These are phyloP conservation scores for Aspergillus heteromorphus DNA, from an alignment of 495 filamentous ascomycete genomes.

Conservation along the genomic window DNA sequence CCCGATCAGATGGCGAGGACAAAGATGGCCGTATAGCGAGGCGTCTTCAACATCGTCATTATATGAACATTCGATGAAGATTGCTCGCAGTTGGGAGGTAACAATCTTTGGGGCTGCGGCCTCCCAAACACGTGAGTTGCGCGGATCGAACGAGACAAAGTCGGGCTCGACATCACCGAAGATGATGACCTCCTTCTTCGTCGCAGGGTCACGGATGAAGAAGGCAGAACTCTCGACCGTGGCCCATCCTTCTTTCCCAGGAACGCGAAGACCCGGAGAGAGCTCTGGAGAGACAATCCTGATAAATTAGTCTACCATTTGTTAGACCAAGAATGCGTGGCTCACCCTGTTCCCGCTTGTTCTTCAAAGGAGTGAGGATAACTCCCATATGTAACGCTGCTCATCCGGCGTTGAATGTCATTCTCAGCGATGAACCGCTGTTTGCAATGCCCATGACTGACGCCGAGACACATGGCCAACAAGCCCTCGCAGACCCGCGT, in stretches of 20 bases:
- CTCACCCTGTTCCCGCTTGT: conserved; percentile 27
- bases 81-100: conserved; percentile 59
- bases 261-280: conserved; percentile 15
- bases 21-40: conserved; percentile 80
- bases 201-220: conserved; percentile 72
- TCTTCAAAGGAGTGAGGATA: conserved; percentile 28
- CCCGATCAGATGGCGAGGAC: conserved; percentile 69
- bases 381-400: conserved; percentile 37
- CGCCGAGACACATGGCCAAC: conserved; percentile 66
- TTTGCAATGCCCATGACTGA: conserved; percentile 86
- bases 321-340: background rate
- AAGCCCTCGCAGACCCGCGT: conserved; percentile 80
- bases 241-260: conserved; percentile 24
- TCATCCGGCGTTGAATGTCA: conserved; percentile 55
- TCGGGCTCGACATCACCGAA: conserved; percentile 97
- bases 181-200: conserved; percentile 73
- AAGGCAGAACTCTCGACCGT: conserved; percentile 80
- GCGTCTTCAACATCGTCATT: conserved; percentile 69
- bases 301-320: background rate
- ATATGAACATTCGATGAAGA: conserved; percentile 96
- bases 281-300: conserved; percentile 18
- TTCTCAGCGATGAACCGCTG: conserved; percentile 50
- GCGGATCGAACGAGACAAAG: conserved; percentile 70
- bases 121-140: conserved; percentile 73
- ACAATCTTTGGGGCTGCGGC: conserved; percentile 80